These are phyloP conservation scores for Lippia alba DNA, from an alignment of 305 asterid species.

Conservation along the genomic window DNA sequence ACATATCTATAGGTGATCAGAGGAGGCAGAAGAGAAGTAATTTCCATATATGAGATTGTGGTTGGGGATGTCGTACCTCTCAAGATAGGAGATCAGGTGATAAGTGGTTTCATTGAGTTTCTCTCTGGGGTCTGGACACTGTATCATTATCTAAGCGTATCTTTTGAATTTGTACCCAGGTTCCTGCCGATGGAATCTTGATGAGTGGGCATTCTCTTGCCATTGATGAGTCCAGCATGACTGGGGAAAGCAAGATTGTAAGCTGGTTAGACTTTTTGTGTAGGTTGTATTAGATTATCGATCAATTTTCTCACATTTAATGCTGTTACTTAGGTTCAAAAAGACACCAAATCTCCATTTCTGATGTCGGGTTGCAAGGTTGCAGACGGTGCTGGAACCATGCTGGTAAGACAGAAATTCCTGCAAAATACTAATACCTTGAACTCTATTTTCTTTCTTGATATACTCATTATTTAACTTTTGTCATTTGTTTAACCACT, in stretches of 20 bases:
- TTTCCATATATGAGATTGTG: conserved; percentile 89
- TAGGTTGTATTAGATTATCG: conserved; percentile 31
- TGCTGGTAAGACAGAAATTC: conserved; percentile 66
- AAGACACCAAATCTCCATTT: conserved; percentile 84
- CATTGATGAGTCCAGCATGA: conserved; percentile 98
- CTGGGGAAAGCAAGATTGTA: conserved; percentile 99
- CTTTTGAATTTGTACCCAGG: conserved; percentile 48
- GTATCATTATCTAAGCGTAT: conserved; percentile 30
- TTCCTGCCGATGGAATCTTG: conserved; percentile 93
- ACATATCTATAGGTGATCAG: conserved; percentile 67
- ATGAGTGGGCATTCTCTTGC: conserved; percentile 88
- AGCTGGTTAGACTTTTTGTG: conserved; percentile 56
- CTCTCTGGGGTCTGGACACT: conserved; percentile 19
- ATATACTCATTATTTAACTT: too few relatives aligned
- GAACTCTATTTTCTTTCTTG: conserved; percentile 5
- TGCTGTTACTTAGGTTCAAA: conserved; percentile 59
- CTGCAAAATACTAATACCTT: conserved; percentile 3
- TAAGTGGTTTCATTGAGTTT: conserved; percentile 16
- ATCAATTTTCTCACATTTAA: conserved; percentile 37
- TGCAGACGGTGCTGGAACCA: conserved; percentile 94
- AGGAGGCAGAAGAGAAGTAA: conserved; percentile 83
- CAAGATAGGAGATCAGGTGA: conserved; percentile 95
- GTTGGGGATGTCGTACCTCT: conserved; percentile 95
- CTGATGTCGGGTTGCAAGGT: conserved; percentile 98
- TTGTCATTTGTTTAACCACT: neutral